Evolutionary conservation across 1,284 basidiomycete species (phyloP).

Genomic region (Trichosporon inkin): DNA sequence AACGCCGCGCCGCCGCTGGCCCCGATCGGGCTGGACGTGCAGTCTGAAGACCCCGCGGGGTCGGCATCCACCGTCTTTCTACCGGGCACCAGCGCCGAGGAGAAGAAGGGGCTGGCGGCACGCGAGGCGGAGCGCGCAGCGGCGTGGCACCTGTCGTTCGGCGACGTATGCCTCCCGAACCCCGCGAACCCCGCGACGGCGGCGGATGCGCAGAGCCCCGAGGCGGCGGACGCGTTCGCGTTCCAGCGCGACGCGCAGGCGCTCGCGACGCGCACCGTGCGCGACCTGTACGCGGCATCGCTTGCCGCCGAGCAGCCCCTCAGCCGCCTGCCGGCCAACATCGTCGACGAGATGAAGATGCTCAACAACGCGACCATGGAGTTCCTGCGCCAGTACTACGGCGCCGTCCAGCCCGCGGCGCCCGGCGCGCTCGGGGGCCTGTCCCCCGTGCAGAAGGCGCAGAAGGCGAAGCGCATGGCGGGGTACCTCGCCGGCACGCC

Average conservation of each 20-base stretch:
- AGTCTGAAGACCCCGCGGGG: constrained; percentile 29
- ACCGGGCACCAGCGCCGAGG: constrained; percentile 55
- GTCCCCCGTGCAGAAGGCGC: constrained; percentile 52
- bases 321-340: constrained; percentile 73
- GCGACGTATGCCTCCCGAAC: constrained; percentile 31
- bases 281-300: constrained; percentile 35
- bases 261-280: constrained; percentile 34
- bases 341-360: constrained; percentile 76
- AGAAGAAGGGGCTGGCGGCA: constrained; percentile 50
- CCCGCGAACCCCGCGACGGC: constrained; percentile 22
- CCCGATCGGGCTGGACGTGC: constrained; percentile 76
- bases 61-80: constrained; percentile 29
- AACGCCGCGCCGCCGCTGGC: constrained; percentile 61
- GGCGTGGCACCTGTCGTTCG: constrained; percentile 30
- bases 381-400: constrained; percentile 94
- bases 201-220: constrained; percentile 14
- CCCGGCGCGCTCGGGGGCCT: constrained; percentile 54
- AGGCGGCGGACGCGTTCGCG: constrained; percentile 26
- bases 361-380: constrained; percentile 91
- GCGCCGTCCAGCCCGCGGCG: constrained; percentile 71
- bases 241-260: constrained; percentile 36
- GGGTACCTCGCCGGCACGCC: constrained; percentile 70
- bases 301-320: constrained; percentile 37
- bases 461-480: constrained; percentile 79
- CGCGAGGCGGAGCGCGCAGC: constrained; percentile 19